Base-by-base conservation (phyloP, 345 rosid genomes). In the Psidium friedrichsthalianum region DNA sequence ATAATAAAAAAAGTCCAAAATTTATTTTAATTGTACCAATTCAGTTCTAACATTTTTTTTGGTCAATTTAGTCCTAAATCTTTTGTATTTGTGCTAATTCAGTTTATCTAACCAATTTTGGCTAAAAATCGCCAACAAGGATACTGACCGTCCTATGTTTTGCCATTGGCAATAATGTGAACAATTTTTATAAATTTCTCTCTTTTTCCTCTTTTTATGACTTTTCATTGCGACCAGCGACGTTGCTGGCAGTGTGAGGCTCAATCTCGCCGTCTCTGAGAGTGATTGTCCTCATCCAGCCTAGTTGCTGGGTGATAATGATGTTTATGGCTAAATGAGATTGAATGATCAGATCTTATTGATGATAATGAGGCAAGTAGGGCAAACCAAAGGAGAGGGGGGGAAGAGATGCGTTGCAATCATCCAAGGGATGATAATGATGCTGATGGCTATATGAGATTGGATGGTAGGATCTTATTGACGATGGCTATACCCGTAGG, bases 61-160 rank as follows among this genome's bases (percentile, higher is more conserved):
- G 52, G n/a, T 51, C 14, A 51, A 11, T 51, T 51, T 10, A 51
- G 4, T 51, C 4, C 0, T 11, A 51, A 51, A 51, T 51, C 4
- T 51, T 51, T 51, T 51, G 12, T 4, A 51, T 11, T 51, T 51
- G 52, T 51, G 14, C 4, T 2, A 51, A 51, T 51, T 10, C 4
- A 51, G 3, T 51, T 0, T 2, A 11, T 11, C 2, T 4, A 0
- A 0, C 4, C 0, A 51, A 51, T 51, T 51, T 51, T 51, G 14
- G 4, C 4, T 13, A 51, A 51, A 51, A 51, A 51, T 51, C 2
- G 4, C 3, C 2, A 13, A 51, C 1, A 14, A 1, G 1, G 0
- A 11, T 3, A 3, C 4, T 3, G 2, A 51, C 52, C 52, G 52
- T 51, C 52, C 44, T 42, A 42, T 42, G 44, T 42, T 42, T 42